These are phyloP conservation scores for Xylaria curta DNA, from an alignment of 495 filamentous ascomycete species.

Conservation along the genomic window DNA sequence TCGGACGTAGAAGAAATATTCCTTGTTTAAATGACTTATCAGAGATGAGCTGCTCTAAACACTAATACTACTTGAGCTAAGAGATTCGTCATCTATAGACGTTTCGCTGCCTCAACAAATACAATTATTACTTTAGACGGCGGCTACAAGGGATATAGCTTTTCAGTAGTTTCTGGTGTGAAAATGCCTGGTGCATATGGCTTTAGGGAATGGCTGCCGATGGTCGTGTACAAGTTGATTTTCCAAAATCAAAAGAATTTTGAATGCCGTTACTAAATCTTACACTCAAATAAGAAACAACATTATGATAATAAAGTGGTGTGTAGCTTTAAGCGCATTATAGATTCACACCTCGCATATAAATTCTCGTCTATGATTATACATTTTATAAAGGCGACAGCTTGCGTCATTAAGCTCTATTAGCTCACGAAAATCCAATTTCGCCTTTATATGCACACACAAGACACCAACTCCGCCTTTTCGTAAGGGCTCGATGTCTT, in stretches of 20 bases:
- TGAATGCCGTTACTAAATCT: no score
- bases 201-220: no score
- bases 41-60: no score
- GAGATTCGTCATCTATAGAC: not conserved
- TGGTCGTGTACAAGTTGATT: no score
- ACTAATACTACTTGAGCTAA: not conserved
- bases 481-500: not conserved
- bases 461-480: not conserved
- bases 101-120: not conserved
- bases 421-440: no score
- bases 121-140: not conserved
- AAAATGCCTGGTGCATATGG: not conserved
- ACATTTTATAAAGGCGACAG: no score
- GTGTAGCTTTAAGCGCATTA: not conserved
- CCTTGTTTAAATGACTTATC: no score
- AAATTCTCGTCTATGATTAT: not conserved
- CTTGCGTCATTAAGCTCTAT: no score
- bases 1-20: no score
- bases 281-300: no score
- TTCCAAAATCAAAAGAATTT: no score
- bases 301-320: no score
- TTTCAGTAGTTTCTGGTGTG: not conserved
- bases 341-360: not conserved
- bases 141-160: not conserved
- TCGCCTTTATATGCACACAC: not conserved